phyloP scores from a whole-genome alignment of 2,329 filamentous ascomycete species.

The Westerdykella sp. region DNA sequence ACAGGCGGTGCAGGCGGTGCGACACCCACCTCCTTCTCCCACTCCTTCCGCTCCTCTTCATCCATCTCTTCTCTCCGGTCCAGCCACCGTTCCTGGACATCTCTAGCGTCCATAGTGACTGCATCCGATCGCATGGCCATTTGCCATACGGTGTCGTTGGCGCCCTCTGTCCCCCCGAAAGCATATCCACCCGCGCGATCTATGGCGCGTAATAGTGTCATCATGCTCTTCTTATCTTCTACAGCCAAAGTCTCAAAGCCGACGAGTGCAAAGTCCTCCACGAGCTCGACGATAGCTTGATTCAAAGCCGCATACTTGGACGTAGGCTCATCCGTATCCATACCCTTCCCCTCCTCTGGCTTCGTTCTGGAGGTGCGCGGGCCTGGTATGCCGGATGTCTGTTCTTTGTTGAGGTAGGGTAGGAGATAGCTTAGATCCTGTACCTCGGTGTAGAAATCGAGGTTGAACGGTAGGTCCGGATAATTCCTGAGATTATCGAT shows the following conservation, averaged over 20 bases:
- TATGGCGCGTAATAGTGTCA: constrained; percentile 79
- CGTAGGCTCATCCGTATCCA: constrained; percentile 27
- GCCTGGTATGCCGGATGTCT: constrained; percentile 33
- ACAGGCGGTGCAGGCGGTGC: constrained; percentile 19
- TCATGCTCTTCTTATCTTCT: constrained; percentile 96
- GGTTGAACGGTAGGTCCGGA: constrained; percentile 82
- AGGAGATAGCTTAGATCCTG: constrained; percentile 84
- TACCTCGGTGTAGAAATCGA: constrained; percentile 96
- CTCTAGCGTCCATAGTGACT: constrained; percentile 69
- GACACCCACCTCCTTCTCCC: constrained; percentile 65
- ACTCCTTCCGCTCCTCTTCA: constrained; percentile 65
- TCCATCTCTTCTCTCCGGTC: constrained; percentile 87
- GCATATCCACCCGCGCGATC: constrained; percentile 90
- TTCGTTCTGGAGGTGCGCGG: constrained; percentile 9
- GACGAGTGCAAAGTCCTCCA: constrained; percentile 85
- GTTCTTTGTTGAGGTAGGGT: constrained; percentile 73
- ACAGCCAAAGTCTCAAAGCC: constrained; percentile 90
- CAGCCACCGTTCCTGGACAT: constrained; percentile 94
- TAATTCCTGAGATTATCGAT: constrained; percentile 90
- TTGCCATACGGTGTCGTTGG: constrained; percentile 96
- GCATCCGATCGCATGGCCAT: constrained; percentile 74
- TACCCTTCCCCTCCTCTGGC: constrained; percentile 43
- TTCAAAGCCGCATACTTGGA: constrained; percentile 79
- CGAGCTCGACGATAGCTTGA: constrained; percentile 75
- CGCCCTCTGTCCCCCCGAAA: constrained; percentile 82